phyloP scores from a whole-genome alignment of 2,329 filamentous ascomycete species.

The Orbilia quercus region DNA sequence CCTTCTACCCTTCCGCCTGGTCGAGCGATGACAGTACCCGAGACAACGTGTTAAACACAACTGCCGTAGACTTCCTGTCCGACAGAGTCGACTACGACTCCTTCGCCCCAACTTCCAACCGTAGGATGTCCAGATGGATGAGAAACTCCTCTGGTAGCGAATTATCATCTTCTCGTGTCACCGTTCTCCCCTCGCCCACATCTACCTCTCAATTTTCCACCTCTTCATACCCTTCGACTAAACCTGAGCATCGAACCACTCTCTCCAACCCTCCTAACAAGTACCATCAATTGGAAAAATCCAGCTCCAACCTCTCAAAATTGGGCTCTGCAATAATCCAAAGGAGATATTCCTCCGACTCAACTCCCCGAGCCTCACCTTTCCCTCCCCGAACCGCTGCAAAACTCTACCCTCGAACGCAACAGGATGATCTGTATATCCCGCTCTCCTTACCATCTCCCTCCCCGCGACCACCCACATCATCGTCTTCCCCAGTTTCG shows the following conservation, averaged over 20 bases:
- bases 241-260: constrained; percentile 20
- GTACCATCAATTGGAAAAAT: constrained; percentile 6
- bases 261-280: constrained; percentile 7
- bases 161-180: constrained; percentile 25
- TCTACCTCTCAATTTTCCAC: constrained; percentile 3
- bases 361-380: constrained; percentile 22
- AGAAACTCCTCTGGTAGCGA: constrained; percentile 52
- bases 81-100: constrained; percentile 25
- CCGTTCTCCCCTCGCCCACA: constrained; percentile 18
- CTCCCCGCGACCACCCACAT: background rate
- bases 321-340: constrained; percentile 10
- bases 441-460: constrained; percentile 14
- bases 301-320: constrained; percentile 9
- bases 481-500: constrained; percentile 7
- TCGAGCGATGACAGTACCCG: constrained; percentile 31
- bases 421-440: constrained; percentile 26
- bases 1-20: constrained; percentile 29
- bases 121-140: constrained; percentile 37
- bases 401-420: constrained; percentile 27
- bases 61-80: constrained; percentile 41
- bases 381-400: constrained; percentile 21
- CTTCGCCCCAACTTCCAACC: background rate
- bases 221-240: background rate
- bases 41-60: constrained; percentile 31
- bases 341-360: constrained; percentile 45